Conservation (phyloP, 75 land plant species). For the Selaginella tamariscina region DNA sequence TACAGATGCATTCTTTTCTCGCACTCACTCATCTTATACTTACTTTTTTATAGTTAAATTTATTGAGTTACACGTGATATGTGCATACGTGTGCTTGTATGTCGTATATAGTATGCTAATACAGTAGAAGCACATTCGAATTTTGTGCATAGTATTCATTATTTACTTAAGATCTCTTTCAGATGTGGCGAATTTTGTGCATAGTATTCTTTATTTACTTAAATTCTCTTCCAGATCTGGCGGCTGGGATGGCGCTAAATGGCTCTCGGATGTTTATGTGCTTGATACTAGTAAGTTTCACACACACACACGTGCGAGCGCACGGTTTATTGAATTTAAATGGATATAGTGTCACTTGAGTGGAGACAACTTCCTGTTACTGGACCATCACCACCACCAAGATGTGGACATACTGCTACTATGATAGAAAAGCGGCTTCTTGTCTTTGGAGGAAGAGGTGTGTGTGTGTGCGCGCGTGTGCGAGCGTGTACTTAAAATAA, state of each 20-base stretch:
- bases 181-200: no score
- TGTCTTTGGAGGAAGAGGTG: constrained; percentile 93
- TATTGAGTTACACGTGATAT: no score
- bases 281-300: constrained; percentile 73
- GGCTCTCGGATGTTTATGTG: constrained; percentile 90
- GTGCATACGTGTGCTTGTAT: no score
- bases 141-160: no score
- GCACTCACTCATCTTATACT: no score
- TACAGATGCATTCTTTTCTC: no score
- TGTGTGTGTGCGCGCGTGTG: neutral
- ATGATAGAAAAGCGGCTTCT: constrained; percentile 95
- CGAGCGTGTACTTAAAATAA: no score
- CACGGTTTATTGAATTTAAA: neutral
- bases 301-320: neutral
- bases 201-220: neutral
- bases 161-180: no score
- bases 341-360: constrained; percentile 88
- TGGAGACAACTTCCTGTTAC: constrained; percentile 63
- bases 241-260: constrained; percentile 95
- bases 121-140: no score
- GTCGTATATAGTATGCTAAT: no score
- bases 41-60: no score
- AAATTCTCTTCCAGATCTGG: constrained; percentile 57
- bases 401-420: constrained; percentile 92
- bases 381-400: constrained; percentile 76